Evolutionary conservation across 768 basidiomycete genomes (phyloP), one percentile per base, ranked within the genome.

Genomic region (Russula earlei): DNA sequence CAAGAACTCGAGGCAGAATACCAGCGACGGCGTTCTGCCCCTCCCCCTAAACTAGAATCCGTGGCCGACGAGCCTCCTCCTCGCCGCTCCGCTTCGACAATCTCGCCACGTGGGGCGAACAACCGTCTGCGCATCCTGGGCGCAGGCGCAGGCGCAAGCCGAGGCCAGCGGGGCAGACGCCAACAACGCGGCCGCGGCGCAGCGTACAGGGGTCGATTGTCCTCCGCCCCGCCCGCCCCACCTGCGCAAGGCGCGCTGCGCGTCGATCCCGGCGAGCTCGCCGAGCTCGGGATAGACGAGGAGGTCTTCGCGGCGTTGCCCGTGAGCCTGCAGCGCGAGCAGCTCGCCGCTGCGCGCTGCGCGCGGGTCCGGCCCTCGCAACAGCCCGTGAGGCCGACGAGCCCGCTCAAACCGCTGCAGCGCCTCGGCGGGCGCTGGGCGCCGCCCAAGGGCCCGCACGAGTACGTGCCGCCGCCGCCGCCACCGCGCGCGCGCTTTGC

Each of bases 1-100:
- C 72, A 76, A 57, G 89, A 91, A 65, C 70, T 90, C 11, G 79
- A 87, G 64, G 69, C 68, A 4, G 85, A 84, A 55, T 87, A 86
- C 58, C 74, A 38, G 10, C 49, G 74, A 64, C 81, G 82, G 36
- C 77, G 81, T 47, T 83, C 82, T 0, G 70, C 67, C 9, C 78
- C 81, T 3, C 78, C 80, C 10, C 68, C 63, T 22, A 58, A 38
- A 56, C 62, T 62, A 5, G 52, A 60, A 4, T 46, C 48, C 0
- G 51, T 61, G 8, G 53, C 52, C n/a, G 60, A 48, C 2, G n/a
- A n/a, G n/a, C n/a, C n/a, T n/a, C 50, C 52, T 2, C 38, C 58
- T 0, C 60, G 46, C 5, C 54, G 47, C 12, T 38, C 59, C 25
- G 42, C 55, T 49, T 40, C 54, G 54, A 31, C 53, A 50, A 4